Percentiles rank a stretch among this genome's conserved stretches.
These are phyloP conservation scores for Quercus berberidifolia DNA, from an alignment of 306 rosid species.

Conservation along the genomic window DNA sequence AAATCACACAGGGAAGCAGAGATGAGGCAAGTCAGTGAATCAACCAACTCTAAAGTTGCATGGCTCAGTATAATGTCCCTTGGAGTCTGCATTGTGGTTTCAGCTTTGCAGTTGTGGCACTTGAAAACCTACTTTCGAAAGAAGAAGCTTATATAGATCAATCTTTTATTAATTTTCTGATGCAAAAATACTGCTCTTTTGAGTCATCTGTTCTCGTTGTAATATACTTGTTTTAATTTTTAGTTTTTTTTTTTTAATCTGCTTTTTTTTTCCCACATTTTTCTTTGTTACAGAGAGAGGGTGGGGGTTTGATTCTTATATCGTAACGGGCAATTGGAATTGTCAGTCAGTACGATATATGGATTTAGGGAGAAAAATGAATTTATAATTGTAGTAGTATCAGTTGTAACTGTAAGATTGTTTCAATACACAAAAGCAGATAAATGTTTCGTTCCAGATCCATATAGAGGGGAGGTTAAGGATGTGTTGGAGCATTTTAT, in stretches of 20 bases:
- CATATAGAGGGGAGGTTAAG: neutral
- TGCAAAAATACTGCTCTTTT: conserved; percentile 6
- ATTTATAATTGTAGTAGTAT: neutral
- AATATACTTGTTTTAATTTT: conserved; percentile 2
- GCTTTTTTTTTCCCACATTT: neutral
- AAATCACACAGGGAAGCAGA: conserved; percentile 50
- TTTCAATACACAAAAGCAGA: neutral
- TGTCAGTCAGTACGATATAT: neutral
- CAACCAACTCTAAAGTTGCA: conserved; percentile 49
- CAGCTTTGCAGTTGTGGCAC: conserved; percentile 33
- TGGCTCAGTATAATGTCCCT: conserved; percentile 54
- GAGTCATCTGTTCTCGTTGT: conserved; percentile 10
- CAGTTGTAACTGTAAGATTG: neutral
- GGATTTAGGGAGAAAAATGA: neutral
- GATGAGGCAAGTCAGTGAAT: conserved; percentile 62
- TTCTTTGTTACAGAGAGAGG: neutral
- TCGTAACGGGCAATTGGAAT: neutral
- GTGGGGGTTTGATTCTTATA: neutral
- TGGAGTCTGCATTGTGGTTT: conserved; percentile 38
- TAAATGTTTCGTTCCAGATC: neutral
- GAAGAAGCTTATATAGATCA: conserved; percentile 69
- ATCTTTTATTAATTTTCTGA: neutral
- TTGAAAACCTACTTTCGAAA: conserved; percentile 45
- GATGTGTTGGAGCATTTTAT: no score
- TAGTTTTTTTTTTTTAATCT: neutral